A percentile compares a stretch with the other conserved stretches of the same genome.
These are phyloP conservation scores for Globisporangium cederbergense DNA, from an alignment of 352 stramenopile genomes.

Conservation along the genomic window DNA sequence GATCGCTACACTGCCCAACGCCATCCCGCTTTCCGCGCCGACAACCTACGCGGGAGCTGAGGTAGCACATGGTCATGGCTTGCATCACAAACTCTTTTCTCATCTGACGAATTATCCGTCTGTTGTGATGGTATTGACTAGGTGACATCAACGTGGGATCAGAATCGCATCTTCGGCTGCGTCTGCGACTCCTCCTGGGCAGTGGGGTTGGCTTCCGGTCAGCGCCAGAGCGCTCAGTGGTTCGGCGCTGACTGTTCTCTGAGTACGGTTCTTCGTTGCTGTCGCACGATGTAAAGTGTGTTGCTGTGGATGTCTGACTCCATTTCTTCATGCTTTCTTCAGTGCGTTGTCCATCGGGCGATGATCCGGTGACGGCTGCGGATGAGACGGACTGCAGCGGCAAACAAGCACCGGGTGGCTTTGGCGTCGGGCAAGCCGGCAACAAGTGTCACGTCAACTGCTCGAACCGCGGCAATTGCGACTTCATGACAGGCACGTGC, in stretches of 20 bases:
- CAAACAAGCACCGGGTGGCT: constrained; percentile 34
- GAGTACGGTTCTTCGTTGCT: constrained; percentile 27
- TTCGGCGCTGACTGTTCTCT: constrained; percentile 87
- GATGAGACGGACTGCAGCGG: constrained; percentile 87
- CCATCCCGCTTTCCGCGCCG: constrained; percentile 52
- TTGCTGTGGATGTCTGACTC: not conserved
- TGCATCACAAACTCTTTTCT: not conserved
- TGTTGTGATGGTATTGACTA: constrained; percentile 2
- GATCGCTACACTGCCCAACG: constrained; percentile 39
- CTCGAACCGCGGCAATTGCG: constrained; percentile 72
- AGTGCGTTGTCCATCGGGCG: constrained; percentile 83
- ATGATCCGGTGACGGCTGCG: constrained; percentile 77
- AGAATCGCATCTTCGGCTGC: constrained; percentile 71
- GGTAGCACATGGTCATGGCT: constrained; percentile 12
- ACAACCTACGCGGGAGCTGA: constrained; percentile 55
- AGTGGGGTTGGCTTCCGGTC: constrained; percentile 58
- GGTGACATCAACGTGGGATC: constrained; percentile 68
- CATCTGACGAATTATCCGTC: not conserved
- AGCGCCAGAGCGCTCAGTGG: constrained; percentile 85
- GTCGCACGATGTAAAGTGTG: not conserved
- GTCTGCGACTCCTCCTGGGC: constrained; percentile 77
- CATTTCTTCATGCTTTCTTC: not conserved
- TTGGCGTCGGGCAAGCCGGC: constrained; percentile 30
- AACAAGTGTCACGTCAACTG: constrained; percentile 80
- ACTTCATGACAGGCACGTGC: constrained; percentile 64